Base-by-base conservation (phyloP, 2,329 filamentous ascomycete species). In the Neocatenulostroma microsporum region DNA sequence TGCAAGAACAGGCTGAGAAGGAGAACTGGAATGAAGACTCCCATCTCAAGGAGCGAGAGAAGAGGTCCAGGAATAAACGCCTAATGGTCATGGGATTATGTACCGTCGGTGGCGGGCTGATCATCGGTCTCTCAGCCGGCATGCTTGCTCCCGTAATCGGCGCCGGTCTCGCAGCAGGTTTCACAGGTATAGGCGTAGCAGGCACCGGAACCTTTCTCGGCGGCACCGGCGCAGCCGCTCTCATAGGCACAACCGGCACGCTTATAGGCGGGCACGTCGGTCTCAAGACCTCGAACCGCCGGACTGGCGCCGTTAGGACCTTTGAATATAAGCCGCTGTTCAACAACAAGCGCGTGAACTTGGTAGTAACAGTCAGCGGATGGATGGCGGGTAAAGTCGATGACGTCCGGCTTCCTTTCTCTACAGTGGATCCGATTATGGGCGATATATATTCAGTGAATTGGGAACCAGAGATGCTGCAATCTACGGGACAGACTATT, bases 361-460 rank as follows among this genome's bases (percentile, higher is more conserved):
- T 98, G 19, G 91, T 98, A 46, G 79, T 98, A 25, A 96, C 91
- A 0, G 78, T 98, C 20, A 87, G 89, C 0, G 91, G 91, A 3
- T 98, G 91, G 91, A 93, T 98, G 83, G 95, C 86, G 26, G 91
- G 93, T 53, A 96, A 94, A 57, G 80, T 94, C 36, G 91, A 98
- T 63, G 91, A 98, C 60, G 88, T 98, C 32, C 84, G 91, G 42
- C 65, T 98, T 54, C 91, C 91, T 6, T 98, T 84, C 62, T 95
- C 87, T 66, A 98, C 93, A 0, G 82, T 98, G 5, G 88, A 98
- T 60, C 86, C 93, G 1, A 77, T 96, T 45, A 98, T 98, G 91
- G 91, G 91, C 10, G 91, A 98, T 57, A 80, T 98, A 12, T 98
- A 98, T 64, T 95, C 89, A 1, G 81, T 98, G 9, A 70, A 93